Percentiles rank a stretch among this genome's conserved stretches.
These are phyloP conservation scores for Colletotrichum lentis DNA, from an alignment of 2,329 filamentous ascomycete species.

Conservation along the genomic window DNA sequence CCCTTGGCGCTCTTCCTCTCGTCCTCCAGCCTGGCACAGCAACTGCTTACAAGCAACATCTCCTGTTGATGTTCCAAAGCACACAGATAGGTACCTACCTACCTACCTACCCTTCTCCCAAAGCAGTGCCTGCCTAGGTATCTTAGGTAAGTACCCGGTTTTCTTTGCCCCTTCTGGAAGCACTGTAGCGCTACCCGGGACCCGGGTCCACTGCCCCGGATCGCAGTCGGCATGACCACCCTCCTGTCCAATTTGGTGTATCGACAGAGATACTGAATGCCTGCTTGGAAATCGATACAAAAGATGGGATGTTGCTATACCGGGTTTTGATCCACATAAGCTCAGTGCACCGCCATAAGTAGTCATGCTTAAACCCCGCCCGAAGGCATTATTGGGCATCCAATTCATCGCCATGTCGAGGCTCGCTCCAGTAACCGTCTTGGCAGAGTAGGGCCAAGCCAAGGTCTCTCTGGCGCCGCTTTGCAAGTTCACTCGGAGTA, in stretches of 20 bases:
- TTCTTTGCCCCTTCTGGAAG: slow-evolving; percentile 1
- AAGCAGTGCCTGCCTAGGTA: too few species aligned
- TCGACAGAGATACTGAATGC: too few species aligned
- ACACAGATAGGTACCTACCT: too few species aligned
- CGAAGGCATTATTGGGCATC: slow-evolving; percentile 5
- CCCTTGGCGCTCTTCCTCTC: not conserved
- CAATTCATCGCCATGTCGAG: not conserved
- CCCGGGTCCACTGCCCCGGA: slow-evolving; percentile 23
- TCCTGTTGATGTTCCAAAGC: too few species aligned
- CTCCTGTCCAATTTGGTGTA: not conserved
- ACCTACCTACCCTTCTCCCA: too few species aligned
- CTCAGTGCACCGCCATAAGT: not conserved
- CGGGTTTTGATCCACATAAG: not conserved
- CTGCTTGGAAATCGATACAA: not conserved
- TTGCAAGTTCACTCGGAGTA: too few species aligned
- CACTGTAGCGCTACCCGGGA: slow-evolving; percentile 1
- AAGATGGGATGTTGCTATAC: not conserved
- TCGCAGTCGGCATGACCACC: not conserved
- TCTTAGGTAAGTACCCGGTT: too few species aligned
- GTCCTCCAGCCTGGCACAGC: not conserved
- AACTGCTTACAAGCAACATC: too few species aligned
- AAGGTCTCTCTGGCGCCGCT: not conserved
- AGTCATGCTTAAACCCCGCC: slow-evolving; percentile 18
- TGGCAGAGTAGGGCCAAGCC: slow-evolving; percentile 7
- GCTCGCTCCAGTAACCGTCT: not conserved